phyloP scores from a whole-genome alignment of 2,329 filamentous ascomycete species.

The Aspergillus quadrilineatus region DNA sequence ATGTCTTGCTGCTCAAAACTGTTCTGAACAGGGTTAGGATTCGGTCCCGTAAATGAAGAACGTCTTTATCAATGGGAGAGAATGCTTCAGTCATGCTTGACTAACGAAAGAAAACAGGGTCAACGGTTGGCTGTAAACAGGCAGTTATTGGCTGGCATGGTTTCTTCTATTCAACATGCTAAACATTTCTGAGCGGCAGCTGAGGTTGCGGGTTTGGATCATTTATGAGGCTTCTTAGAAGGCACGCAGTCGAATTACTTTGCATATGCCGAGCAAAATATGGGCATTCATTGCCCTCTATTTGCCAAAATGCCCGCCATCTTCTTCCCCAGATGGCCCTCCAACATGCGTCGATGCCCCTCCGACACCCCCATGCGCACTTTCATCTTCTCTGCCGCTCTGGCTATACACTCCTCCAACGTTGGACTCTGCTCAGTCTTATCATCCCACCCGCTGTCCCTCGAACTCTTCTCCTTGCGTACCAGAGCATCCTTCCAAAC shows the following conservation, averaged over 20 bases:
- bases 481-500: conserved; percentile 65
- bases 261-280: neutral
- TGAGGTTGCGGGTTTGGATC: no score
- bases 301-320: conserved; percentile 9
- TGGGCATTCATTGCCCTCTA: neutral
- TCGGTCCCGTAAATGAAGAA: no score
- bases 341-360: conserved; percentile 39
- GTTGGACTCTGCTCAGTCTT: conserved; percentile 40
- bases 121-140: no score
- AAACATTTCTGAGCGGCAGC: no score
- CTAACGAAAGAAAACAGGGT: no score
- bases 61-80: no score
- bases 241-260: neutral
- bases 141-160: no score
- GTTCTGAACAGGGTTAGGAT: no score
- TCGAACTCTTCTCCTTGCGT: conserved; percentile 48
- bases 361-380: conserved; percentile 40
- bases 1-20: no score
- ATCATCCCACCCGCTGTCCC: neutral
- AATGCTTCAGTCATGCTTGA: no score
- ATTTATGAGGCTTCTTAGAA: neutral
- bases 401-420: conserved; percentile 52
- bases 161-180: no score
- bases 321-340: conserved; percentile 27
- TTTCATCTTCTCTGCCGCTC: conserved; percentile 51